Conservation (phyloP, 202 grass and related monocot genomes). For the Schoenoplectus triqueter region DNA sequence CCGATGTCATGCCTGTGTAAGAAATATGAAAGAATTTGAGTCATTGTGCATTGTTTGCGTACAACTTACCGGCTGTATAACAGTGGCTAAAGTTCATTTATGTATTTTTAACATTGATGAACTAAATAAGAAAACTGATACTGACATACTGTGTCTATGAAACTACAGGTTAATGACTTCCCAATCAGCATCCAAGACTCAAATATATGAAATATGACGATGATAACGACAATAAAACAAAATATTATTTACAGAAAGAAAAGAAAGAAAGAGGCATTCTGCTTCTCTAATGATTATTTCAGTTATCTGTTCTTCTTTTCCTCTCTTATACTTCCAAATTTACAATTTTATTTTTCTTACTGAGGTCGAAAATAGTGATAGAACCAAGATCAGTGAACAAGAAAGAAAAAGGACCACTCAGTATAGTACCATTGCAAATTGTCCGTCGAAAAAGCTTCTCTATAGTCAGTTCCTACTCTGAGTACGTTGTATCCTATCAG, state of each 20-base stretch:
- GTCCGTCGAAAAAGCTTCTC: neutral
- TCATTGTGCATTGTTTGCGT: no score
- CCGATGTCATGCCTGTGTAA: no score
- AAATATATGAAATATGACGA: neutral
- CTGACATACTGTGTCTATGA: neutral
- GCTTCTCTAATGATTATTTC: neutral
- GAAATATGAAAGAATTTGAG: no score
- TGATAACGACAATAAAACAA: neutral
- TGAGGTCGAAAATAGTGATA: neutral
- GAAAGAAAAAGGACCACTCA: neutral
- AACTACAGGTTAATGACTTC: neutral
- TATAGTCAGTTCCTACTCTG: neutral
- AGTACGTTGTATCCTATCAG: neutral
- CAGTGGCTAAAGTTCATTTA: neutral
- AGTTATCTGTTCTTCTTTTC: neutral
- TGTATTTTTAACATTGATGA: neutral
- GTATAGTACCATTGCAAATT: neutral
- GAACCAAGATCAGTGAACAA: neutral
- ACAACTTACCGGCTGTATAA: no score
- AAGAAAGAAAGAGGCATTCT: neutral
- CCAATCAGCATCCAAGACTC: neutral
- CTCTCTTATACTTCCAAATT: neutral
- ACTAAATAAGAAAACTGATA: neutral
- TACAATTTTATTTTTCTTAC: neutral
- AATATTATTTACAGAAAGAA: neutral